Conservation (phyloP, 306 rosid species). For the Delonix regia region DNA sequence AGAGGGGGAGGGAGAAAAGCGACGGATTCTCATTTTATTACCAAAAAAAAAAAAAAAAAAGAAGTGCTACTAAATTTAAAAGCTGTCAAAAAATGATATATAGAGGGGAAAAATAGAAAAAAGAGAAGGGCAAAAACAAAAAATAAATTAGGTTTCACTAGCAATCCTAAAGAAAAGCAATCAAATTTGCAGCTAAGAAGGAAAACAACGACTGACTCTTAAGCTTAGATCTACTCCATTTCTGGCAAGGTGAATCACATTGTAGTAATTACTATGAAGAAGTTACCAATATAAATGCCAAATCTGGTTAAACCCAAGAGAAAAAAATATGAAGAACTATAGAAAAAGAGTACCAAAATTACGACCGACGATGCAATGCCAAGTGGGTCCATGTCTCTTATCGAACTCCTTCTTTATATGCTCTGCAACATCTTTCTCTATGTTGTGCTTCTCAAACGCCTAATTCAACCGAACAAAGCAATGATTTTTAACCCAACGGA, state of each 20-base stretch:
- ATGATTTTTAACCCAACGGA: neutral
- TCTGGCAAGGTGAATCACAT: conserved; percentile 4
- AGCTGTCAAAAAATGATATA: neutral
- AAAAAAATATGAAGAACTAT: neutral
- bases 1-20: neutral
- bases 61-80: neutral
- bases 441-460: conserved; percentile 87
- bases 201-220: neutral
- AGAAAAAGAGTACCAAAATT: conserved; percentile 70
- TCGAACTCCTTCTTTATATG: conserved; percentile 92
- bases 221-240: conserved; percentile 48
- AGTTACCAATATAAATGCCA: neutral
- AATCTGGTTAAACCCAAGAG: conserved; percentile 30
- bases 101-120: neutral
- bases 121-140: neutral
- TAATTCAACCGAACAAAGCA: conserved; percentile 19
- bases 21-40: neutral
- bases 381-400: conserved; percentile 85
- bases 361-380: conserved; percentile 99
- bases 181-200: conserved; percentile 24
- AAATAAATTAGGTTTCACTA: conserved; percentile 17
- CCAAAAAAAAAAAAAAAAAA: too few species aligned
- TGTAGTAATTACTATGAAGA: neutral
- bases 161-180: neutral
- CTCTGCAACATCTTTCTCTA: conserved; percentile 96